These are phyloP conservation scores for Aurantiochytrium sp. DNA, from an alignment of 108 stramenopile species.

Conservation along the genomic window DNA sequence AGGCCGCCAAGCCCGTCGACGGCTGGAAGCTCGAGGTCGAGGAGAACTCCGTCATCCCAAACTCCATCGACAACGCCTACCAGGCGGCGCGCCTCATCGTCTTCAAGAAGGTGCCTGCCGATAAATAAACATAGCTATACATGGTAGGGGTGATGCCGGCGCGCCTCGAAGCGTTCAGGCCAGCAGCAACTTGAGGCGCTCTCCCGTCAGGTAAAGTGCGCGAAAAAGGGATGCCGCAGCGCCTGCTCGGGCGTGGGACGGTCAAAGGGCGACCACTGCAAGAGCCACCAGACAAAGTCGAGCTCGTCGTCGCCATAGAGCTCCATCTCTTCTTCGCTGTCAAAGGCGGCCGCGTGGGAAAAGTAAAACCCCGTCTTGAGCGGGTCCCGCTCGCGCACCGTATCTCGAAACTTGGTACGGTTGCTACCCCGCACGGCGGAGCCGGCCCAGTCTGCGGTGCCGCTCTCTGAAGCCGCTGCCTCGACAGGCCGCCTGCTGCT, in stretches of 20 bases:
- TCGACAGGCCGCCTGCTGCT: no score
- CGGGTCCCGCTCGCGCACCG: not conserved
- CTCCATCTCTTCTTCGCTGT: not conserved
- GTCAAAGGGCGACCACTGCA: not conserved
- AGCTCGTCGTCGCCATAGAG: not conserved
- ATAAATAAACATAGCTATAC: not conserved
- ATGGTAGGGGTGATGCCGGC: no score
- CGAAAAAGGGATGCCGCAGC: not conserved
- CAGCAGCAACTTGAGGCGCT: no score
- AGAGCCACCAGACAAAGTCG: not conserved
- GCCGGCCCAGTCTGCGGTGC: no score
- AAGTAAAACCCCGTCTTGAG: not conserved
- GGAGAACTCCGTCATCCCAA: slow-evolving; percentile 52
- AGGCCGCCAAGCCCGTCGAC: not conserved
- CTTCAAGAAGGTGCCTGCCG: not conserved
- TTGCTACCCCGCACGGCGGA: not conserved
- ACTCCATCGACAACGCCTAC: slow-evolving; percentile 53
- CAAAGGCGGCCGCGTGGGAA: not conserved
- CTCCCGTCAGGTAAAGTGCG: not conserved
- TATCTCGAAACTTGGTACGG: not conserved
- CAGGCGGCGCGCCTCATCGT: slow-evolving; percentile 62
- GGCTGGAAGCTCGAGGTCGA: slow-evolving; percentile 48
- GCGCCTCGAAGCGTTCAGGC: no score
- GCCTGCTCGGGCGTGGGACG: not conserved
- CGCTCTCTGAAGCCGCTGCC: no score